Evolutionary conservation across 345 rosid species (phyloP), one percentile per base, ranked within the genome.

Genomic region (Trapa incisa): DNA sequence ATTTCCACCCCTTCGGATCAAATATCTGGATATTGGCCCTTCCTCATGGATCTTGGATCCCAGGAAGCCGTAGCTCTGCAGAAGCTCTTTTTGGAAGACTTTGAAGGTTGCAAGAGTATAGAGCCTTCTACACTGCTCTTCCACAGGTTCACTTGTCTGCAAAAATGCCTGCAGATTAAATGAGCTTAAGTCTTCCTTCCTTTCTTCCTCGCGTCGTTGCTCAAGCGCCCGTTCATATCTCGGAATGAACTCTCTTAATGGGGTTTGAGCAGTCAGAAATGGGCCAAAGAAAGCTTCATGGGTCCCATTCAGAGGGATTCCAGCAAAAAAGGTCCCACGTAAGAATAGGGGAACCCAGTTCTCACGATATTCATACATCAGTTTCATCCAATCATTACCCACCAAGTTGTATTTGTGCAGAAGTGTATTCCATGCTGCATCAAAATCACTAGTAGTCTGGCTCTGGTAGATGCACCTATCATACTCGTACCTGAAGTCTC

Each of bases 261-360:
- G 84, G 0, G 89, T 86, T 67, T 85, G 79, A 58, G 82, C 80
- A 63, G 74, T 84, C 50, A 88, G 77, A 16, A 76, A 76, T 52
- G 84, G 61, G 57, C 85, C 86, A 43, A 85, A 89, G 79, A 86
- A 89, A 0, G 97, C 77, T 73, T 89, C 88, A 0, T 73, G 32
- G 54, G 69, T 77, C 71, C 80, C 91, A 50, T 78, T 78, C 37
- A 83, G 37, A 1, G 91, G 85, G 70, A 92, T 84, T 48, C 98
- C 98, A 2, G 90, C 96, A 14, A 80, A 92, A 78, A 92, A 92
- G 10, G 82, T 83, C 22, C 84, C 87, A 52, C 82, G 73, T 43
- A 92, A 71, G 75, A 83, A 92, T 41, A 83, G 73, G 0, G 96
- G 96, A 71, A 87, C 93, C 96, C 96, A 92, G 72, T 79, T 68